Conservation (phyloP, 495 filamentous ascomycete genomes). For the Aspergillus asperescens region DNA sequence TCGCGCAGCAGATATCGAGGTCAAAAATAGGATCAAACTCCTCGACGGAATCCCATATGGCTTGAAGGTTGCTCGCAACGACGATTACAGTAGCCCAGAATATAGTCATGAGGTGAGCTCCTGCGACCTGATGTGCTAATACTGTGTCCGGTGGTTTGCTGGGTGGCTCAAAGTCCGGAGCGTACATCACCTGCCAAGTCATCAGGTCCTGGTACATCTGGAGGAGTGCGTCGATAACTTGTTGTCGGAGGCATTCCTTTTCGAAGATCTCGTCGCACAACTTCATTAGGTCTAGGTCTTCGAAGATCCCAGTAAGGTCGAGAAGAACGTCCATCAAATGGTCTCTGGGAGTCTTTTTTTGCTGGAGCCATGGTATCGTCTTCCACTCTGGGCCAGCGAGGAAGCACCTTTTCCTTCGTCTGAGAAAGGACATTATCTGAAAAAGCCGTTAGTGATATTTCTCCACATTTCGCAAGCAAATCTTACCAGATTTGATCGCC, state of each 20-base stretch:
- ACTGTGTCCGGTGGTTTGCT: not conserved
- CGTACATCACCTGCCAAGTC: not conserved
- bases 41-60: not conserved
- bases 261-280: not conserved
- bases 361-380: constrained; percentile 9
- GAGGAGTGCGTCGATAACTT: not conserved
- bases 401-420: constrained; percentile 1
- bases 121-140: not conserved
- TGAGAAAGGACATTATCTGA: not conserved
- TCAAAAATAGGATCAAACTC: not conserved
- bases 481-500: constrained; percentile 1
- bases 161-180: constrained; percentile 1
- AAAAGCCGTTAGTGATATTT: not conserved
- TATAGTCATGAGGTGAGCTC: not conserved
- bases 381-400: constrained; percentile 1
- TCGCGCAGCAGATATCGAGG: constrained; percentile 1
- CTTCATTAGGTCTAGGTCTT: constrained; percentile 6
- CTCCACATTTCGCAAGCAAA: not conserved
- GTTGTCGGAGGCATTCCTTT: not conserved
- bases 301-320: constrained; percentile 1
- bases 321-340: constrained; percentile 2
- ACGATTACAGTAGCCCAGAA: constrained; percentile 3
- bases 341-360: constrained; percentile 6
- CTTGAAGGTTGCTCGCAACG: not conserved
- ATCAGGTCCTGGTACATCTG: not conserved